Evolutionary conservation across 495 filamentous ascomycete species (phyloP).

Genomic region (Achaetomiella virescens): DNA sequence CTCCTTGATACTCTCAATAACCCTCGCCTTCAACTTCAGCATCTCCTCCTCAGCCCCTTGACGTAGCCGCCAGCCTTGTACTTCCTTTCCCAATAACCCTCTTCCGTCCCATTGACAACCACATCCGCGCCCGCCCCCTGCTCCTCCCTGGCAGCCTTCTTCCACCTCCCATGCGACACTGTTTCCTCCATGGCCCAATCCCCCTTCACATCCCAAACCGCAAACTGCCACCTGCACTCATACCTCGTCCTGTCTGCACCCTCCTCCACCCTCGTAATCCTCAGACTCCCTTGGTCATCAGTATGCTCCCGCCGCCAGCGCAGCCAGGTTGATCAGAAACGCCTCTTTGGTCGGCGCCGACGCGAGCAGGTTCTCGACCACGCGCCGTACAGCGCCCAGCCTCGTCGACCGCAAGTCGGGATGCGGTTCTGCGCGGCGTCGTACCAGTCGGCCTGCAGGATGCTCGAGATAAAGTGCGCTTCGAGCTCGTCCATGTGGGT

Average conservation of each 20-base stretch:
- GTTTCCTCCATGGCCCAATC: slow-evolving; percentile 44
- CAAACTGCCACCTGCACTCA: slow-evolving; percentile 40
- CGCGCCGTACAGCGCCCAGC: slow-evolving; percentile 37
- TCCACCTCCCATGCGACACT: slow-evolving; percentile 35
- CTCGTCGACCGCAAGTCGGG: slow-evolving; percentile 41
- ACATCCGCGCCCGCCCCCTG: slow-evolving; percentile 7
- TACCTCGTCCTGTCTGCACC: slow-evolving; percentile 34
- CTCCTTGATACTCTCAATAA: slow-evolving; percentile 20
- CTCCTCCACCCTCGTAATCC: slow-evolving; percentile 30
- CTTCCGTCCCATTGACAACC: not conserved
- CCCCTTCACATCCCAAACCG: slow-evolving; percentile 39
- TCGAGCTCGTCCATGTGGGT: slow-evolving; percentile 44
- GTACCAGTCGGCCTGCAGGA: slow-evolving; percentile 40
- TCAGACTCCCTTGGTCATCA: slow-evolving; percentile 34
- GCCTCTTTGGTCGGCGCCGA: slow-evolving; percentile 39
- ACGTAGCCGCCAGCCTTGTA: slow-evolving; percentile 28
- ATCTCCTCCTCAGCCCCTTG: slow-evolving; percentile 29
- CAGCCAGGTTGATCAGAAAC: slow-evolving; percentile 49
- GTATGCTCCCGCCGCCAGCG: slow-evolving; percentile 40
- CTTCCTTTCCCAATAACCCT: slow-evolving; percentile 34
- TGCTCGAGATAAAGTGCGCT: slow-evolving; percentile 37
- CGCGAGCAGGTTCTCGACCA: slow-evolving; percentile 40
- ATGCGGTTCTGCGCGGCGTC: slow-evolving; percentile 30
- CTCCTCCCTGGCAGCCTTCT: slow-evolving; percentile 19
- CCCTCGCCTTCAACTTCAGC: slow-evolving; percentile 17